These are phyloP conservation scores for Lycium ferocissimum DNA, from an alignment of 257 asterid species.

Conservation along the genomic window DNA sequence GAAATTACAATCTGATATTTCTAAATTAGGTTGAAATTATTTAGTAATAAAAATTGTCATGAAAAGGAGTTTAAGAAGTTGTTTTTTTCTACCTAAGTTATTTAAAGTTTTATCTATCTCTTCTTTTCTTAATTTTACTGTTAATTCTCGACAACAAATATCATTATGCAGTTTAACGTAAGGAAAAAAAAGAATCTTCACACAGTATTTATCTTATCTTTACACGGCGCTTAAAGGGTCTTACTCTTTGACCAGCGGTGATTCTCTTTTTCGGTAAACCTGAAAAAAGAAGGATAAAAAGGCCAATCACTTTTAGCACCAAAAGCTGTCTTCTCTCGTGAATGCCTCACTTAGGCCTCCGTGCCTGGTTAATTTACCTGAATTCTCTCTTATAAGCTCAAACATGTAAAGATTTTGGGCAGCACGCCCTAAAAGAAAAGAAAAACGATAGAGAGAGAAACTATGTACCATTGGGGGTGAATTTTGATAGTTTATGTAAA, in stretches of 20 bases:
- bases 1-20: neutral
- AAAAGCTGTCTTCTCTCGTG: neutral
- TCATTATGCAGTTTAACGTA: neutral
- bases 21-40: neutral
- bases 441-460: neutral
- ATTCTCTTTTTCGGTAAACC: neutral
- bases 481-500: too few species aligned
- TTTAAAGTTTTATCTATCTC: neutral
- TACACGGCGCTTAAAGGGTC: neutral
- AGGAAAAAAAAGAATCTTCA: neutral
- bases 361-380: neutral
- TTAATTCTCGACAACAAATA: too few species aligned
- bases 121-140: neutral
- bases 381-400: neutral
- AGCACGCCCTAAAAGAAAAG: neutral
- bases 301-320: constrained; percentile 7
- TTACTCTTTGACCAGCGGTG: neutral
- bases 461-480: neutral
- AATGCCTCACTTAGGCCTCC: neutral
- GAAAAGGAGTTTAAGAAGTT: too few species aligned
- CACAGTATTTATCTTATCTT: neutral
- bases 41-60: neutral
- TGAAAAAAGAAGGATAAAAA: neutral
- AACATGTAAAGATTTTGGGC: neutral
- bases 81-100: neutral